Base-by-base conservation (phyloP, 257 asterid genomes). In the Salvia rosmarinus region DNA sequence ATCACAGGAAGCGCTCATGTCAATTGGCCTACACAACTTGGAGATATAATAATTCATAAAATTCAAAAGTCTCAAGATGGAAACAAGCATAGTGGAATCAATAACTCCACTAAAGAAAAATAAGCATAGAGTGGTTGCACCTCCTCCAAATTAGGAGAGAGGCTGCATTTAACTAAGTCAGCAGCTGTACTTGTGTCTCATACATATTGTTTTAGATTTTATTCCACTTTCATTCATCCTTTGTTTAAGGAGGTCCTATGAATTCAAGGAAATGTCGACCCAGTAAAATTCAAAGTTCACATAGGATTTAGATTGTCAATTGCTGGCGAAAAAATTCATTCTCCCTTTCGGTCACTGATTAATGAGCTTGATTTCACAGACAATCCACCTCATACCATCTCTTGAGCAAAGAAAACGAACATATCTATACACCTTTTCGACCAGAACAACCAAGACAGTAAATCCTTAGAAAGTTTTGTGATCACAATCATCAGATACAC, bases 81-180 rank as follows among this genome's bases (percentile, higher is more conserved):
- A 9, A 40, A 65, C 43, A 74, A 44, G 43, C 54, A 72, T 63
- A 8, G 23, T 59, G 14, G 17, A 58, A 19, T n/a, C 30, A 62
- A 49, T 54, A 62, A 49, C 63, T 50, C 54, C 56, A 61, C 21
- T 34, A 23, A 20, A 44, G 16, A 20, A 13, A 65, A 40, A 7
- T 35, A 28, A 64, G 63, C 30, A 61, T n/a, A 61, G 55, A 55
- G 76, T 71, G 70, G 70, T 17, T 35, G 19, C 30, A 71, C 21
- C 61, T 35, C 68, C 37, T 44, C 39, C 28, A 35, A 58, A 28
- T 60, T n/a, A 21, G 32, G 25, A 28, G 19, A 60, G 19, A 25
- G 25, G 42, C 32, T 23, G 32, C 60, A 39, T 73, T 37, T 4
- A 63, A 51, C 37, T 20, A 51, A 60, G 34, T 37, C 35, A 64